phyloP scores from a whole-genome alignment of 75 land plant species.

The Adiantum capillusveneris region DNA sequence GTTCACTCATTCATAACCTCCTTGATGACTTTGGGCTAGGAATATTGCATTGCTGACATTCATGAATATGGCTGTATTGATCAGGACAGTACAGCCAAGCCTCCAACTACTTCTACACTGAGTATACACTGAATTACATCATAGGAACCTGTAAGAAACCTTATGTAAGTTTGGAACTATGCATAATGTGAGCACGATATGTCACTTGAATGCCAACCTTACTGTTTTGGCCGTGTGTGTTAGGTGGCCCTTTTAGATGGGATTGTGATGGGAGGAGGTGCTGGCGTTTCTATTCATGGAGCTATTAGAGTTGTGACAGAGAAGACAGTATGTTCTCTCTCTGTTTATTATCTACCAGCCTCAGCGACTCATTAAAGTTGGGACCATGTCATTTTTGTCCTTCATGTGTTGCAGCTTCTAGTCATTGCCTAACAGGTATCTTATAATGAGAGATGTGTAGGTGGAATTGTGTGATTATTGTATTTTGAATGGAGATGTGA shows the following conservation, averaged over 20 bases:
- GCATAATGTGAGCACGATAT: background rate
- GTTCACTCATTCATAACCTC: too few species aligned
- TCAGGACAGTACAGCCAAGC: slow-evolving; percentile 52
- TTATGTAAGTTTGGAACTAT: slow-evolving; percentile 41
- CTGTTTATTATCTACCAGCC: too few species aligned
- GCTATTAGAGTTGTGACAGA: slow-evolving; percentile 82
- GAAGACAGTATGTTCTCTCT: slow-evolving; percentile 51
- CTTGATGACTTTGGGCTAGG: too few species aligned
- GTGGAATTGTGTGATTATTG: too few species aligned
- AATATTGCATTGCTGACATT: background rate
- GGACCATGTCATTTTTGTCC: too few species aligned
- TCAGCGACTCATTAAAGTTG: too few species aligned
- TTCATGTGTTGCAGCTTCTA: too few species aligned
- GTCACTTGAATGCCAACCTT: background rate
- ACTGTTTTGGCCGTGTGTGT: slow-evolving; percentile 8
- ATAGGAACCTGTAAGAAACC: slow-evolving; percentile 76
- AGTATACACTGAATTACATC: slow-evolving; percentile 61
- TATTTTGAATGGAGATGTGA: too few species aligned
- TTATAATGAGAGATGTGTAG: too few species aligned
- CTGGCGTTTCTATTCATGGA: slow-evolving; percentile 79
- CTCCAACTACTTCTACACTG: slow-evolving; percentile 44
- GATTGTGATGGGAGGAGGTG: slow-evolving; percentile 94
- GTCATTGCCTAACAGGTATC: too few species aligned
- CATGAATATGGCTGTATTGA: background rate
- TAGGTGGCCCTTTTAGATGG: slow-evolving; percentile 89